Percentiles rank a stretch among this genome's conserved stretches.
These are phyloP conservation scores for Russula abietina DNA, from an alignment of 768 basidiomycete genomes.

Conservation along the genomic window DNA sequence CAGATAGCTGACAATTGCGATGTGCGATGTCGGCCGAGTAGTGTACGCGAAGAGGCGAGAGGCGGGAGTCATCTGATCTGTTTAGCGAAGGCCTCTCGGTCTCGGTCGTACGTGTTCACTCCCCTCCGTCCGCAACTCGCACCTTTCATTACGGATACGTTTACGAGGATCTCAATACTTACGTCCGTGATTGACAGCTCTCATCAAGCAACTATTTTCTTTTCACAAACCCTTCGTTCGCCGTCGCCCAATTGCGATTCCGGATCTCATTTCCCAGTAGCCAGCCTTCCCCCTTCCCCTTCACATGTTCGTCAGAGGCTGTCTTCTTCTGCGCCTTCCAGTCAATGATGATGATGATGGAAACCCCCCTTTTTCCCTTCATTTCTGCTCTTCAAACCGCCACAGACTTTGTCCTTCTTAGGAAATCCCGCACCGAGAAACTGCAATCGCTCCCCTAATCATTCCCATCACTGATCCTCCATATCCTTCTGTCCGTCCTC, in stretches of 20 bases:
- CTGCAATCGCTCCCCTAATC: neutral
- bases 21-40: neutral
- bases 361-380: neutral
- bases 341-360: slow-evolving; percentile 17
- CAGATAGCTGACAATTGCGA: neutral
- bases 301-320: slow-evolving; percentile 8
- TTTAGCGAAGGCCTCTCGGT: too few relatives aligned
- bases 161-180: slow-evolving; percentile 6
- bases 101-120: slow-evolving; percentile 8
- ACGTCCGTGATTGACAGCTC: slow-evolving; percentile 13
- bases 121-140: neutral
- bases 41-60: neutral
- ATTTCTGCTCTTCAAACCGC: neutral
- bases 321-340: slow-evolving; percentile 10
- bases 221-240: neutral
- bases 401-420: slow-evolving; percentile 15
- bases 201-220: neutral
- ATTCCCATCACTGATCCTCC: slow-evolving; percentile 21
- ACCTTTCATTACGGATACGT: slow-evolving; percentile 3
- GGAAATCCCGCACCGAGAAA: slow-evolving; percentile 2
- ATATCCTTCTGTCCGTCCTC: slow-evolving; percentile 11
- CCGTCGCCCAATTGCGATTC: neutral
- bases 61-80: too few relatives aligned
- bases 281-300: too few relatives aligned
- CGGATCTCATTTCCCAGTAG: neutral